Base-by-base conservation (phyloP, 2,329 filamentous ascomycete genomes). In the Ophiostoma tasmaniense region DNA sequence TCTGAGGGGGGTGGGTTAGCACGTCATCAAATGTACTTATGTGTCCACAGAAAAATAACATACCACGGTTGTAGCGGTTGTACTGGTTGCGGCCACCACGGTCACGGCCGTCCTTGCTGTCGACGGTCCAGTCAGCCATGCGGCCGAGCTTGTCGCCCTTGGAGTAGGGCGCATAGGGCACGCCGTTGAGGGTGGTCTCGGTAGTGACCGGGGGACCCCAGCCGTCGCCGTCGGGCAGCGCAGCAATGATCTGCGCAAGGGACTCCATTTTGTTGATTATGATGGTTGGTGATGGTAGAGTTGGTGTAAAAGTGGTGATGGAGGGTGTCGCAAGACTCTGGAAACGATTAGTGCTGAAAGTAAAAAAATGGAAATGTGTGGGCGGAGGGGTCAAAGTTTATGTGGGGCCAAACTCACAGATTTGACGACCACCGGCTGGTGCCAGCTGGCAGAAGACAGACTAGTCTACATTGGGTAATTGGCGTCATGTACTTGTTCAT, bases 131-230 rank as follows among this genome's bases (percentile, higher is more conserved):
- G 84, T 99, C 95, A 71, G 95, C 95, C 93, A 99, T 98, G 79
- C 95, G 93, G 77, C 95, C 95, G 71, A 99, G 85, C 86, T 97
- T 98, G 84, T 99, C 95, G 78, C 92, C 93, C 82, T 99, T 99
- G 74, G 93, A 97, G 84, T 95, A 99, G 71, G 95, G 95, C 75
- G 95, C 95, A 80, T 97, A 99, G 52, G 95, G 95, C 66, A 98
- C 92, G 78, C 95, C 95, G 78, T 96, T 89, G 76, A 98, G 87
- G 72, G 91, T 97, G 73, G 92, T 96, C 79, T 97, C 92, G 75
- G 83, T 87, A 71, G 93, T 90, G 74, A 90, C 87, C 71, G 90
- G 80, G 68, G 94, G 94, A 71, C 95, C 95, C 95, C 95, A 99
- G 80, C 89, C 87, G 76, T 92, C 89, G 77, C 89, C 89, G 69